Evolutionary conservation across 139 green algal species (phyloP).

Genomic region (Marvania coccoides): DNA sequence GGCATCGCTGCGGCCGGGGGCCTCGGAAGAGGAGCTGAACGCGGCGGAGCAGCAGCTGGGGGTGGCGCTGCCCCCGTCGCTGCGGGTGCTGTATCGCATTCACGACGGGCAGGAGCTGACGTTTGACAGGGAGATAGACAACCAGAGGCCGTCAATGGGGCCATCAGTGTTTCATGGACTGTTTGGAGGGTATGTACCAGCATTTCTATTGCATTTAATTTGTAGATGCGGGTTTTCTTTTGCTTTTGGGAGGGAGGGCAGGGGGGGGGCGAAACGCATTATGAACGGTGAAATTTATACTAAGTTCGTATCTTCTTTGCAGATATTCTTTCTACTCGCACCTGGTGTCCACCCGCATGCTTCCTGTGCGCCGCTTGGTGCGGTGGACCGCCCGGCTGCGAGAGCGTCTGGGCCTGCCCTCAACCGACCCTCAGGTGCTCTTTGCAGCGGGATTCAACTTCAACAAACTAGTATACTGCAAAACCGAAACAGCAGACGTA

Average conservation of each 20-base stretch:
- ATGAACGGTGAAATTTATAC: too few species aligned
- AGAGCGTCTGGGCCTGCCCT: not conserved
- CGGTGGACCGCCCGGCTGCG: conserved; percentile 3
- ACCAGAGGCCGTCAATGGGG: conserved; percentile 5
- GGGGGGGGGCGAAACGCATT: too few species aligned
- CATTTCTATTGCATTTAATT: not conserved
- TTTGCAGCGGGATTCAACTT: conserved; percentile 13
- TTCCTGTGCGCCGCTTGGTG: conserved; percentile 17
- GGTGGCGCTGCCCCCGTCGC: conserved; percentile 6
- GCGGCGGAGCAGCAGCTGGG: conserved; percentile 6
- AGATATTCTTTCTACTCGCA: conserved; percentile 22
- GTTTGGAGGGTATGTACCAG: conserved; percentile 3
- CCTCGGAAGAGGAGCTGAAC: conserved; percentile 14
- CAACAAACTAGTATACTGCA: conserved; percentile 24
- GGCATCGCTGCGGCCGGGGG: conserved; percentile 1
- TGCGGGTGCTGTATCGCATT: conserved; percentile 25
- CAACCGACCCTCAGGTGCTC: not conserved
- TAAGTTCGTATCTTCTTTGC: not conserved
- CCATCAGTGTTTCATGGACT: conserved; percentile 22
- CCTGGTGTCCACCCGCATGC: conserved; percentile 16
- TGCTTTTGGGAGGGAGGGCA: not conserved
- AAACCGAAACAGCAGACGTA: not conserved
- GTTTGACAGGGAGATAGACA: conserved; percentile 8
- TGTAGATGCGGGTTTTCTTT: not conserved
- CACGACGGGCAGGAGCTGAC: conserved; percentile 24